Conservation (phyloP, 176 grass and related monocot species). For the Musa beccarii region DNA sequence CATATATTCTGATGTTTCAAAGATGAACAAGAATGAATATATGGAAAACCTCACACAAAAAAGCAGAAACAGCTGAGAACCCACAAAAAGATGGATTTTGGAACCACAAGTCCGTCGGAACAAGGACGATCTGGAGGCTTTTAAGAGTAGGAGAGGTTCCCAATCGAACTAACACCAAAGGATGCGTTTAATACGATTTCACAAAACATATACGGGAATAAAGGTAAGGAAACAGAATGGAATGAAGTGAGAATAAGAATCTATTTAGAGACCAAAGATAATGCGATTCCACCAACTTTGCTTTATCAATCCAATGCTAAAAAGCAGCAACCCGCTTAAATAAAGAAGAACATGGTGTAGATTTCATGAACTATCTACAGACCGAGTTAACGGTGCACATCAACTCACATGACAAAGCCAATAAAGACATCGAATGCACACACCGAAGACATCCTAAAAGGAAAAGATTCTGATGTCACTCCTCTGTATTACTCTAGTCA, state of each 20-base stretch:
- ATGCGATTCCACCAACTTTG: conserved; percentile 17
- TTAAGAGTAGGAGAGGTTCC: neutral
- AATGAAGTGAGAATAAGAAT: conserved; percentile 13
- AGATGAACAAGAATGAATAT: conserved; percentile 11
- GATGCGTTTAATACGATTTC: neutral
- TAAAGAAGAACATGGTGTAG: neutral
- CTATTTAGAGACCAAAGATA: neutral
- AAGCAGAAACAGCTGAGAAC: conserved; percentile 11
- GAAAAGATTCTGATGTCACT: conserved; percentile 6
- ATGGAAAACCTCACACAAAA: conserved; percentile 12
- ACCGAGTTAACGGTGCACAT: neutral
- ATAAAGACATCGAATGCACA: neutral
- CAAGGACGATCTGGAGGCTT: neutral
- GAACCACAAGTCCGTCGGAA: neutral
- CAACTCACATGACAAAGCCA: neutral
- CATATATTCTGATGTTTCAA: neutral
- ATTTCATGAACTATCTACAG: neutral
- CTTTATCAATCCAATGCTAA: neutral
- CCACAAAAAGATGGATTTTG: neutral
- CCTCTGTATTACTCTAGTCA: neutral
- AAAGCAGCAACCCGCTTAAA: neutral
- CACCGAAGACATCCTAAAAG: neutral
- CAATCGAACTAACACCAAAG: neutral
- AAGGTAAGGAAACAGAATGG: conserved; percentile 17
- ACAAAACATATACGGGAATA: conserved; percentile 1